Evolutionary conservation across 306 rosid species (phyloP), one percentile per base, ranked within the genome.

Genomic region (Cucumis cinereus): DNA sequence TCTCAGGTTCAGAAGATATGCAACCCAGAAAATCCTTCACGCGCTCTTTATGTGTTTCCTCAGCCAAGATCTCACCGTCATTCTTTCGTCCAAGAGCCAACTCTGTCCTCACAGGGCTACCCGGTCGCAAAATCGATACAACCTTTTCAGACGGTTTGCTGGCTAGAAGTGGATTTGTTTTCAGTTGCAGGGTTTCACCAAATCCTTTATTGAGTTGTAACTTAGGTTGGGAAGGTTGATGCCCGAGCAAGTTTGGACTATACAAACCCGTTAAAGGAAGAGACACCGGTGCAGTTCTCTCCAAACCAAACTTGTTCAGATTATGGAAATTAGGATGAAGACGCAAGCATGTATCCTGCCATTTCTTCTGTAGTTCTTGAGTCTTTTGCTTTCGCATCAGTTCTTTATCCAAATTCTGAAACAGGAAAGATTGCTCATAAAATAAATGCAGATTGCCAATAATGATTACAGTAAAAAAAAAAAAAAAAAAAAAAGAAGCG

Each of bases 281-380:
- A 63, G 96, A 80, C 36, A 83, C 33, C 2, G 96, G 89, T 64
- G 35, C 61, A 22, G 86, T 77, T 79, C 91, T 90, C 77, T 88
- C 96, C 11, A 85, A 76, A 78, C 85, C 74, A 67, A 85, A 70
- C 85, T 40, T 86, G 68, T 78, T 88, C 67, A 84, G 89, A 77
- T 38, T 82, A 74, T 90, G 98, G 77, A 89, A 95, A 83, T 83
- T 90, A 41, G 97, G 96, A 84, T 95, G 98, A 66, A 87, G 84
- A 43, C 57, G 82, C 82, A 81, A 83, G 82, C 99, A 95, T 10
- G 83, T 59, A 53, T 90, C 97, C 0, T 79, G 83, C 99, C 99
- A 92, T 86, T 89, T 90, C 86, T 90, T 95, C 81, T 82, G 91
- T 75, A 95, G 77, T 76, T 90, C 93, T 75, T 81, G 84, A 76